Conservation (phyloP, 495 filamentous ascomycete species). For the Penicillium lividum region DNA sequence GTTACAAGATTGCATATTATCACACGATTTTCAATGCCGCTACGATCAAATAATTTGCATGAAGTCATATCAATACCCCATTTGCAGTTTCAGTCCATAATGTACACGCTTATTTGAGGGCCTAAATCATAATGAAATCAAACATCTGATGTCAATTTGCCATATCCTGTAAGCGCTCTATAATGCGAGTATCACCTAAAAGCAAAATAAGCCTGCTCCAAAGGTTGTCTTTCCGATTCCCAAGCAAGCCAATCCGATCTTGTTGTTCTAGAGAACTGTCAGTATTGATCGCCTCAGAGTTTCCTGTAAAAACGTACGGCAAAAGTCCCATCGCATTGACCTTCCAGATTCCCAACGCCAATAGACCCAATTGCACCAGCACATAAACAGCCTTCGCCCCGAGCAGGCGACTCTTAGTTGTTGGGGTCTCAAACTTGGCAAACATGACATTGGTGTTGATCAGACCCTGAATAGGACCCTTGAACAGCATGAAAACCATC, state of each 20-base stretch:
- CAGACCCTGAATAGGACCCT: conserved; percentile 87
- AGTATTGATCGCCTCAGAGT: conserved; percentile 14
- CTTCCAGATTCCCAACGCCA: conserved; percentile 93
- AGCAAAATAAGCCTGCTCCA: conserved; percentile 66
- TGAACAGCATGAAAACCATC: conserved; percentile 99
- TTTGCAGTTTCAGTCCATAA: not conserved
- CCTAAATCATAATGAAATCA: conserved; percentile 5
- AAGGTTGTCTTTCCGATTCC: conserved; percentile 76
- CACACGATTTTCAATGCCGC: conserved; percentile 2
- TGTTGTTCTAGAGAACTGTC: conserved; percentile 64
- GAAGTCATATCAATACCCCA: conserved; percentile 6
- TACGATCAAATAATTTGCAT: conserved; percentile 9
- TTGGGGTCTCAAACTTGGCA: conserved; percentile 81
- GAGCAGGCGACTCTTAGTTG: conserved; percentile 68
- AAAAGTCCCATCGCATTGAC: conserved; percentile 94
- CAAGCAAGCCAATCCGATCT: conserved; percentile 95
- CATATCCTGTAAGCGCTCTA: conserved; percentile 1
- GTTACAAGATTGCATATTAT: not conserved
- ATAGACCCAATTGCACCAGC: conserved; percentile 75
- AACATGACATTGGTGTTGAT: conserved; percentile 78
- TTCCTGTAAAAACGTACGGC: conserved; percentile 60
- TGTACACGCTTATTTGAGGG: conserved; percentile 7
- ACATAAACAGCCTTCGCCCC: conserved; percentile 86
- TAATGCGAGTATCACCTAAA: conserved; percentile 33
- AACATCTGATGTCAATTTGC: conserved; percentile 8